A percentile compares a stretch with the other conserved stretches of the same genome.
phyloP scores from a whole-genome alignment of 345 rosid genomes.

The Melaleuca alternifolia region DNA sequence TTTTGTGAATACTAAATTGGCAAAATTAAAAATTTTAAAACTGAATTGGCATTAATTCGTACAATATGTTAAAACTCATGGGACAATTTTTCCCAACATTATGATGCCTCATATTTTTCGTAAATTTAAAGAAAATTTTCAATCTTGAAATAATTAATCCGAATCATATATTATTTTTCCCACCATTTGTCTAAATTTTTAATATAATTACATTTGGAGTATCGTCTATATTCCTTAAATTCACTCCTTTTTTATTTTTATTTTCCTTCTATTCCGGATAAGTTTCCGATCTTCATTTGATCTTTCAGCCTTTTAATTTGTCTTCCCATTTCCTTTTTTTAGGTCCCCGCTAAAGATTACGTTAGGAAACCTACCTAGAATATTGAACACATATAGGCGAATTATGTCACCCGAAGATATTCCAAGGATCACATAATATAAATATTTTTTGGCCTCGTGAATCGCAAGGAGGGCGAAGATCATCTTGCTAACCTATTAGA shows the following conservation, averaged over 20 bases:
- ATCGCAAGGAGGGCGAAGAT: neutral
- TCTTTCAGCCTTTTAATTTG: neutral
- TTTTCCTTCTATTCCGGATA: neutral
- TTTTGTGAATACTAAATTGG: neutral
- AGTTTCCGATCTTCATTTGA: neutral
- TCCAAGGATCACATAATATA: neutral
- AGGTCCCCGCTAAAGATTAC: neutral
- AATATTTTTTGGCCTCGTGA: neutral
- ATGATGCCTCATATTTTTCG: no score
- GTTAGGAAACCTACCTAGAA: neutral
- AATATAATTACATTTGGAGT: neutral
- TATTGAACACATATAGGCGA: neutral
- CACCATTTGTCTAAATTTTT: neutral
- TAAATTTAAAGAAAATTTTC: neutral
- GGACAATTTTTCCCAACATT: neutral
- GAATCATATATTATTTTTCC: neutral
- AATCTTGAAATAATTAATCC: neutral
- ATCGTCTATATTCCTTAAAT: neutral
- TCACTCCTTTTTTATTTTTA: neutral
- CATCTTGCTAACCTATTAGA: neutral
- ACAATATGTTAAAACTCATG: neutral
- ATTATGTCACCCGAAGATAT: neutral
- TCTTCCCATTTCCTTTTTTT: neutral
- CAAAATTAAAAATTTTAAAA: neutral
- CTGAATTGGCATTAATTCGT: accelerated